A percentile compares a stretch with the other conserved stretches of the same genome.
Evolutionary conservation across 768 basidiomycete genomes (phyloP).

Genomic region (Lentinula guzmanii): DNA sequence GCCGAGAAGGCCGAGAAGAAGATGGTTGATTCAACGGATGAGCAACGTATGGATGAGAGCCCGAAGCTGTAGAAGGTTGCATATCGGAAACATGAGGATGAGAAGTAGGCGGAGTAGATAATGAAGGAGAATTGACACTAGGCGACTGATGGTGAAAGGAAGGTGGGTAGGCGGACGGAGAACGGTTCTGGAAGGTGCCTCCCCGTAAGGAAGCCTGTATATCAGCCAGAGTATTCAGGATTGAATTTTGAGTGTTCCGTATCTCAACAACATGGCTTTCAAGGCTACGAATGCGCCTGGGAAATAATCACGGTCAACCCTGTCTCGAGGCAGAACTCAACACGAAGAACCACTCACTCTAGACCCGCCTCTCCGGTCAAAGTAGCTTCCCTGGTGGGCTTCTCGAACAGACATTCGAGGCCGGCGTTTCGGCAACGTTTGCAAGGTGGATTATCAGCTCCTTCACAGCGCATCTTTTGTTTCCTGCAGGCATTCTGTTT

Average conservation of each 20-base stretch:
- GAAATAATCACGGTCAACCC: neutral
- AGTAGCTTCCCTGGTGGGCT: constrained; percentile 82
- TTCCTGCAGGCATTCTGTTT: constrained; percentile 87
- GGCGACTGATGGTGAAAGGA: constrained; percentile 62
- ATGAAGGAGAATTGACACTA: constrained; percentile 52
- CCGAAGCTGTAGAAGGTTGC: constrained; percentile 33
- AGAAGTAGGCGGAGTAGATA: constrained; percentile 42
- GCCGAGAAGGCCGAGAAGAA: constrained; percentile 1
- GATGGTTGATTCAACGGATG: constrained; percentile 20
- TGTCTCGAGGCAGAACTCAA: neutral
- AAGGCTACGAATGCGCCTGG: constrained; percentile 84
- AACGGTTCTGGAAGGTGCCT: constrained; percentile 45
- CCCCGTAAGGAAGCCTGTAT: constrained; percentile 74
- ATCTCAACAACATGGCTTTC: constrained; percentile 85
- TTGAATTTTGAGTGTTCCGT: constrained; percentile 62
- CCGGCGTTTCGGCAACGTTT: constrained; percentile 86
- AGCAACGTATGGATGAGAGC: constrained; percentile 18
- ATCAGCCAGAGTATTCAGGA: constrained; percentile 76
- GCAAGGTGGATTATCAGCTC: constrained; percentile 96
- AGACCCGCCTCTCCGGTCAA: constrained; percentile 85
- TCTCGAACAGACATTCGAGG: constrained; percentile 92
- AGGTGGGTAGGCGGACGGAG: constrained; percentile 55
- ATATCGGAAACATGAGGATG: constrained; percentile 33
- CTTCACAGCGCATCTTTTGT: constrained; percentile 97
- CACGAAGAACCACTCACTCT: constrained; percentile 50